A percentile compares a stretch with the other conserved stretches of the same genome.
These are phyloP conservation scores for Neurospora tetrasperma DNA, from an alignment of 495 filamentous ascomycete species.

Conservation along the genomic window DNA sequence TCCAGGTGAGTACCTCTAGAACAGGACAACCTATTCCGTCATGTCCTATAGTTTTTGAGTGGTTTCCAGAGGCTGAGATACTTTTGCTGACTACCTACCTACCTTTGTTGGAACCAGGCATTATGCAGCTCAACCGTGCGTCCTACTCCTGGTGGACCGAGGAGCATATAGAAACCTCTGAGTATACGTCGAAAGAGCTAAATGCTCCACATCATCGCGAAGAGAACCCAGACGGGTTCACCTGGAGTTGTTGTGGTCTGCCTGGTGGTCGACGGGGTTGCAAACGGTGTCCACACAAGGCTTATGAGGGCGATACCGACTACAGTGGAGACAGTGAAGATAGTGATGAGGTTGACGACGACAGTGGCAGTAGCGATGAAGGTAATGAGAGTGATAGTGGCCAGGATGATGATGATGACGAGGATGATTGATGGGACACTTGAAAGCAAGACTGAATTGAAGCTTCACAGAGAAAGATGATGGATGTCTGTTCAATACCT, in stretches of 20 bases:
- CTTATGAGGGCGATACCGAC: background rate
- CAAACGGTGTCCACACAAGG: background rate
- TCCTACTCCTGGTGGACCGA: background rate
- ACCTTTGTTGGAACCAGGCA: background rate
- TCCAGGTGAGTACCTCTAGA: background rate
- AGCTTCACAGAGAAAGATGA: background rate
- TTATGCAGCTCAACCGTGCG: background rate
- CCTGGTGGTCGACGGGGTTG: background rate
- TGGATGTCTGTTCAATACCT: too few species aligned
- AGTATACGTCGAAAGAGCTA: background rate
- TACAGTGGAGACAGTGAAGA: background rate
- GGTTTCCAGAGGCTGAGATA: background rate
- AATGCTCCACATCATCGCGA: background rate
- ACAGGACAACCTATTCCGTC: too few species aligned
- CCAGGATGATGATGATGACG: background rate
- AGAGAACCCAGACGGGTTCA: background rate
- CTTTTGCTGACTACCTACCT: background rate
- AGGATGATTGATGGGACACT: background rate
- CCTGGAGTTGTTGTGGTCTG: background rate
- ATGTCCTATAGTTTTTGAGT: too few species aligned
- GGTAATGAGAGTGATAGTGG: too few species aligned
- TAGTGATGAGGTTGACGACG: background rate
- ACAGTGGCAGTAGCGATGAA: background rate
- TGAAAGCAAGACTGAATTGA: background rate
- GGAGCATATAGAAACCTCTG: fast-evolving